phyloP scores from a whole-genome alignment of 768 basidiomycete genomes.

The Dendrothele bispora region DNA sequence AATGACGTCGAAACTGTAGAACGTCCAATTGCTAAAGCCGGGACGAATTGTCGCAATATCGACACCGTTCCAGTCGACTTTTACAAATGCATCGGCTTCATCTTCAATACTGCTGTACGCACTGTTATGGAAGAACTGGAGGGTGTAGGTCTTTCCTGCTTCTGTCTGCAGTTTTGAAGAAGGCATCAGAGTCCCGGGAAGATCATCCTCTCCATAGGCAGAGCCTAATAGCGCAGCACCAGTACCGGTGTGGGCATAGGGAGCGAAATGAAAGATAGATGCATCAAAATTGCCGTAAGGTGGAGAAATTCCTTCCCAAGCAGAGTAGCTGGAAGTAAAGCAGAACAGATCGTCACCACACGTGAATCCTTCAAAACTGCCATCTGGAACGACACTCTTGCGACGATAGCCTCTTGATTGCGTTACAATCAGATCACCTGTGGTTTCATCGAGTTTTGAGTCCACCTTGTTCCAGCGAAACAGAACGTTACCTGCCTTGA shows the following conservation, averaged over 20 bases:
- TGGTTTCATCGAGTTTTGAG: no score
- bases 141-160: slow-evolving; percentile 35
- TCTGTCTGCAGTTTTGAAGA: slow-evolving; percentile 31
- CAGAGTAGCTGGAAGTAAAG: slow-evolving; percentile 31
- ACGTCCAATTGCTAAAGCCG: slow-evolving; percentile 39
- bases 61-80: slow-evolving; percentile 44
- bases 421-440: slow-evolving; percentile 43
- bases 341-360: slow-evolving; percentile 37
- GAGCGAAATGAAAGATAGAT: slow-evolving; percentile 40
- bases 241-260: slow-evolving; percentile 40
- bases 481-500: no score
- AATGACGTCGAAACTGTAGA: slow-evolving; percentile 32
- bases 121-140: slow-evolving; percentile 43
- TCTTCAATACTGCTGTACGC: slow-evolving; percentile 31
- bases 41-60: slow-evolving; percentile 30
- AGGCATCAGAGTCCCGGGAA: slow-evolving; percentile 38
- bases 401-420: slow-evolving; percentile 48
- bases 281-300: slow-evolving; percentile 40
- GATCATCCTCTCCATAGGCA: slow-evolving; percentile 33
- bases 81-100: slow-evolving; percentile 35
- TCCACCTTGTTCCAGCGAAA: no score
- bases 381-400: slow-evolving; percentile 36
- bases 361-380: slow-evolving; percentile 43
- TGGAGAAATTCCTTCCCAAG: slow-evolving; percentile 41
- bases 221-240: slow-evolving; percentile 44